Evolutionary conservation across 2,329 filamentous ascomycete species (phyloP).

Genomic region (Fusarium sp.): DNA sequence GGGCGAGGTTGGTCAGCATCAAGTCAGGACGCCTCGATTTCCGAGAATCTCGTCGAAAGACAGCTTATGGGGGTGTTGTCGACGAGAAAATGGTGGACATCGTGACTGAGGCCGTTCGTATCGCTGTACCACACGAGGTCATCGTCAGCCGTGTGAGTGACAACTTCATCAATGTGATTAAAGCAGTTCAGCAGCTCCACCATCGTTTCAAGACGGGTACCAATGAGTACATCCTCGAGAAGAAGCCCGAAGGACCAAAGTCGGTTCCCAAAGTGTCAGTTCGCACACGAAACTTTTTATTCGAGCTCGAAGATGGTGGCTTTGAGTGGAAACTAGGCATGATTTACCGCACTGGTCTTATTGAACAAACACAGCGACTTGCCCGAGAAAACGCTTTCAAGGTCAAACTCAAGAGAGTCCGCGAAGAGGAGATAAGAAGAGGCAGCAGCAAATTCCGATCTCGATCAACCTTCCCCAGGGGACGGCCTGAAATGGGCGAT

Average conservation of each 20-base stretch:
- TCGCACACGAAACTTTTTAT: conserved; percentile 81
- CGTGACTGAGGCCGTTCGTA: conserved; percentile 82
- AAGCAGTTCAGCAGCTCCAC: conserved; percentile 89
- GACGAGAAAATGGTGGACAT: conserved; percentile 88
- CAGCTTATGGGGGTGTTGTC: conserved; percentile 63
- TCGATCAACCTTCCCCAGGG: conserved; percentile 60
- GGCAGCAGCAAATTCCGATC: conserved; percentile 64
- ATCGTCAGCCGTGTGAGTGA: conserved; percentile 92
- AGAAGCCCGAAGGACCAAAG: conserved; percentile 86
- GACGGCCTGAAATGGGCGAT: conserved; percentile 45
- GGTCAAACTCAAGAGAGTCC: conserved; percentile 85
- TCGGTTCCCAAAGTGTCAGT: conserved; percentile 86
- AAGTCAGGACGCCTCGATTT: conserved; percentile 84
- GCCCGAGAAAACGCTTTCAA: conserved; percentile 91
- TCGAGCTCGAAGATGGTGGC: conserved; percentile 93
- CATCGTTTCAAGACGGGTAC: conserved; percentile 90
- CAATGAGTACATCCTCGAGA: conserved; percentile 88
- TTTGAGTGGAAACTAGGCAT: conserved; percentile 98
- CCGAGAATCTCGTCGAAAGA: conserved; percentile 78
- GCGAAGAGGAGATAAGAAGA: conserved; percentile 72
- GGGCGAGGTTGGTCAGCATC: conserved; percentile 87
- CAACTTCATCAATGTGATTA: conserved; percentile 87
- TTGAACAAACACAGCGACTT: conserved; percentile 89
- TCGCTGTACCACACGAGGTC: conserved; percentile 91
- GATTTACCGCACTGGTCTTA: conserved; percentile 88